phyloP scores from a whole-genome alignment of 1,139 yeast genomes.

The Candida mesenterica region DNA sequence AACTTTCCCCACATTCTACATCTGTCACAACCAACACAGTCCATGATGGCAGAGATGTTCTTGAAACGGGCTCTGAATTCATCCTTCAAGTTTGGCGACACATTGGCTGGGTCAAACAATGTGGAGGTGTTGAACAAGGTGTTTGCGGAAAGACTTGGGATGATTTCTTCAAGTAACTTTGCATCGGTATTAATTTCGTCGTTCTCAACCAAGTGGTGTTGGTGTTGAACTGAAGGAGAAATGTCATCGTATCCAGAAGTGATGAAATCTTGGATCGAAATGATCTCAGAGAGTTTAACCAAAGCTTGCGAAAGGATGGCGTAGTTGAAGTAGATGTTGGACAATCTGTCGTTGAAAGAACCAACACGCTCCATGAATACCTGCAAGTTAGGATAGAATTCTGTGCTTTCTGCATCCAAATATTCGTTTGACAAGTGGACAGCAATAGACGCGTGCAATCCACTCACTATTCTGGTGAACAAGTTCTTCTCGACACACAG shows the following conservation, averaged over 20 bases:
- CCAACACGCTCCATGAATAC: constrained; percentile 92
- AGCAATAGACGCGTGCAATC: constrained; percentile 94
- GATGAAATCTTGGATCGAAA: constrained; percentile 27
- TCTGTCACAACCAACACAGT: constrained; percentile 97
- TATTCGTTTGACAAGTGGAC: constrained; percentile 90
- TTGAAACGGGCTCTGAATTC: constrained; percentile 84
- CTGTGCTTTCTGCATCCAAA: constrained; percentile 67
- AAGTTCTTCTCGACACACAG: constrained; percentile 81
- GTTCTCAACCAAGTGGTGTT: constrained; percentile 22
- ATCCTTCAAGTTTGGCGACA: constrained; percentile 61
- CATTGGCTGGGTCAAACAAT: constrained; percentile 54
- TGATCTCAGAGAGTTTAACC: constrained; percentile 50
- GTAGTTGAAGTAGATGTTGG: constrained; percentile 89
- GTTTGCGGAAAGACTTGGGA: constrained; percentile 29
- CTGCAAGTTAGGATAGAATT: constrained; percentile 79
- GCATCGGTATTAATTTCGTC: constrained; percentile 42
- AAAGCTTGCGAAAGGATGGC: constrained; percentile 83
- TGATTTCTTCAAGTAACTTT: constrained; percentile 25
- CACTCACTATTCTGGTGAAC: constrained; percentile 83
- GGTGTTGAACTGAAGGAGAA: constrained; percentile 8
- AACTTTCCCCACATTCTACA: constrained; percentile 98
- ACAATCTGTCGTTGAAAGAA: constrained; percentile 78
- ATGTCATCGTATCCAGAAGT: constrained; percentile 24
- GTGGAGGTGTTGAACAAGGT: constrained; percentile 45
- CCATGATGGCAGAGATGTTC: constrained; percentile 92